Percentiles rank a stretch among this genome's conserved stretches.
Conservation (phyloP, 106 monocot species). For the Dendrobium huoshanense region DNA sequence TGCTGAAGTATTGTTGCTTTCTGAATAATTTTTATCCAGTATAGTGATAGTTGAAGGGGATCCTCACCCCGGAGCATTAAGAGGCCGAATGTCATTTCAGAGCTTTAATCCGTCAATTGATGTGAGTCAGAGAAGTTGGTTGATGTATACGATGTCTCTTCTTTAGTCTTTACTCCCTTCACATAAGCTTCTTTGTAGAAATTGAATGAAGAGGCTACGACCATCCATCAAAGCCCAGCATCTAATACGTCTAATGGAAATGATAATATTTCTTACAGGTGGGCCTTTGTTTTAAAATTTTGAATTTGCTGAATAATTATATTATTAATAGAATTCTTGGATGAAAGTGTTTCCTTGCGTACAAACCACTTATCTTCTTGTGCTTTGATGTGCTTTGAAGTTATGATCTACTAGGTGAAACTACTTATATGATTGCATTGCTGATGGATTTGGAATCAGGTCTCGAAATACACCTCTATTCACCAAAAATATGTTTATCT, state of each 20-base stretch:
- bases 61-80: constrained; percentile 79
- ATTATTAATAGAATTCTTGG: neutral
- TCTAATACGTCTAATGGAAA: constrained; percentile 29
- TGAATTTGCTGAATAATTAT: neutral
- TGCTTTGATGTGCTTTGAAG: neutral
- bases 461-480: neutral
- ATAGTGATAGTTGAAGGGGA: constrained; percentile 90
- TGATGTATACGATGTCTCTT: neutral
- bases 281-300: neutral
- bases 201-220: constrained; percentile 63
- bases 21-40: constrained; percentile 33
- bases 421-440: neutral
- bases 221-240: constrained; percentile 18
- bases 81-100: constrained; percentile 90
- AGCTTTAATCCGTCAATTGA: constrained; percentile 91
- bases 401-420: neutral
- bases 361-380: neutral
- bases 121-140: constrained; percentile 37
- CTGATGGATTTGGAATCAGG: neutral
- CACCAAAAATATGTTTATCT: neutral
- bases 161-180: constrained; percentile 8
- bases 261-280: constrained; percentile 40
- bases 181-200: constrained; percentile 44
- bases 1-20: neutral
- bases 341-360: neutral